Evolutionary conservation across 2,329 filamentous ascomycete species (phyloP).

Genomic region (Aspergillus sp.): DNA sequence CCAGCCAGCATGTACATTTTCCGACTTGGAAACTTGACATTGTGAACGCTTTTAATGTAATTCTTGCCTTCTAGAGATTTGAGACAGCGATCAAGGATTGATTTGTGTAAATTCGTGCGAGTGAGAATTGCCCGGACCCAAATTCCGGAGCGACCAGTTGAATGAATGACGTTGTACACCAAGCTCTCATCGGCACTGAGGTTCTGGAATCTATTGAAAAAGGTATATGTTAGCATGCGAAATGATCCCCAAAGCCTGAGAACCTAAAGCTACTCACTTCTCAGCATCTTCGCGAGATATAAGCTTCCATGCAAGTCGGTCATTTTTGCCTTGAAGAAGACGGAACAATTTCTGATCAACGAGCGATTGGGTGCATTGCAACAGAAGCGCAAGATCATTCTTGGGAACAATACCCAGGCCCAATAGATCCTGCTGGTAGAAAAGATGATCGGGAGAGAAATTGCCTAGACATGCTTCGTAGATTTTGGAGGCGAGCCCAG

Average conservation of each 20-base stretch:
- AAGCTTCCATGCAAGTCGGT: slow-evolving; percentile 44
- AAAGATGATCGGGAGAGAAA: slow-evolving; percentile 38
- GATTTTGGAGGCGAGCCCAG: slow-evolving; percentile 39
- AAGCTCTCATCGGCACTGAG: slow-evolving; percentile 68
- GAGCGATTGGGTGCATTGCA: slow-evolving; percentile 41
- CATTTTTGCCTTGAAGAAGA: slow-evolving; percentile 39
- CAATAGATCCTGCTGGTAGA: slow-evolving; percentile 44
- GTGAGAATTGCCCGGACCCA: slow-evolving; percentile 84
- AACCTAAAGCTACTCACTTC: slow-evolving; percentile 31
- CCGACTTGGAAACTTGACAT: slow-evolving; percentile 81
- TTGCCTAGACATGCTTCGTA: slow-evolving; percentile 41
- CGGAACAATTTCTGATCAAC: slow-evolving; percentile 44
- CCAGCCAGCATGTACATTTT: slow-evolving; percentile 95
- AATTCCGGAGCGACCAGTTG: slow-evolving; percentile 76
- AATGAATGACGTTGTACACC: slow-evolving; percentile 86
- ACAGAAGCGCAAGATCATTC: slow-evolving; percentile 36
- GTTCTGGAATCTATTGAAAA: slow-evolving; percentile 31
- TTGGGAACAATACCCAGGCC: slow-evolving; percentile 39
- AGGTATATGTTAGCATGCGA: slow-evolving; percentile 6
- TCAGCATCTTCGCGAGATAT: slow-evolving; percentile 45
- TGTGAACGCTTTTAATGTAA: slow-evolving; percentile 84
- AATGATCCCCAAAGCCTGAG: not conserved
- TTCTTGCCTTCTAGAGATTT: slow-evolving; percentile 78
- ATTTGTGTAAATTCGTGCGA: slow-evolving; percentile 77
- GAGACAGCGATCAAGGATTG: slow-evolving; percentile 72